phyloP scores from a whole-genome alignment of 495 filamentous ascomycete genomes.

The Trichoderma parareesei region DNA sequence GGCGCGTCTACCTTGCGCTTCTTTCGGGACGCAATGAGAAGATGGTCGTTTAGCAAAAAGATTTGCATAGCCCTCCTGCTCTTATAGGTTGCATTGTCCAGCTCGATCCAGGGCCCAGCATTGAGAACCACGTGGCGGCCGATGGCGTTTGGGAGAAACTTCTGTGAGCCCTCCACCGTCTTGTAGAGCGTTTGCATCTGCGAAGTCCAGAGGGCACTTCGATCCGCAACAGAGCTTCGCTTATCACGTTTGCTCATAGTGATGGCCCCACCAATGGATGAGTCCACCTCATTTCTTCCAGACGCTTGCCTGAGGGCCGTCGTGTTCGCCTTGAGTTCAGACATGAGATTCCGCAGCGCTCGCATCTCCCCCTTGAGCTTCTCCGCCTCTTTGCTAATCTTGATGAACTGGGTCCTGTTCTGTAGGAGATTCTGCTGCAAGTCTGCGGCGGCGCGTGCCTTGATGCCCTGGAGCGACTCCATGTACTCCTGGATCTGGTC shows the following conservation, averaged over 20 bases:
- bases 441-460: constrained; percentile 75
- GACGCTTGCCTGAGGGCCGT: constrained; percentile 67
- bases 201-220: constrained; percentile 91
- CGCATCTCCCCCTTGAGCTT: constrained; percentile 97
- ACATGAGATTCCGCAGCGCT: constrained; percentile 76
- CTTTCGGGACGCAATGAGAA: constrained; percentile 83
- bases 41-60: constrained; percentile 88
- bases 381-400: constrained; percentile 97
- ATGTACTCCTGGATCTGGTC: constrained; percentile 86
- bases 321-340: constrained; percentile 69
- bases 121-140: constrained; percentile 89
- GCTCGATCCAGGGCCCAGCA: constrained; percentile 84
- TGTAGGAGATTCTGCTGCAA: constrained; percentile 96
- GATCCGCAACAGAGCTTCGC: constrained; percentile 78
- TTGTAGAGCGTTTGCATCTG: constrained; percentile 89
- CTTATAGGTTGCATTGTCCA: constrained; percentile 97
- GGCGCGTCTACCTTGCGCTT: constrained; percentile 73
- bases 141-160: constrained; percentile 83
- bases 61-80: constrained; percentile 75
- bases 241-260: constrained; percentile 56
- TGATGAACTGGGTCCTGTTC: constrained; percentile 97
- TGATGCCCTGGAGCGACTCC: constrained; percentile 62
- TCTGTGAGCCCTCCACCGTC: constrained; percentile 90
- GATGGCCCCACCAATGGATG: constrained; percentile 31
- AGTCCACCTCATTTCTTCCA: constrained; percentile 25